phyloP scores from a whole-genome alignment of 148 eudicot genomes.

The Vaccinium corymbosum region DNA sequence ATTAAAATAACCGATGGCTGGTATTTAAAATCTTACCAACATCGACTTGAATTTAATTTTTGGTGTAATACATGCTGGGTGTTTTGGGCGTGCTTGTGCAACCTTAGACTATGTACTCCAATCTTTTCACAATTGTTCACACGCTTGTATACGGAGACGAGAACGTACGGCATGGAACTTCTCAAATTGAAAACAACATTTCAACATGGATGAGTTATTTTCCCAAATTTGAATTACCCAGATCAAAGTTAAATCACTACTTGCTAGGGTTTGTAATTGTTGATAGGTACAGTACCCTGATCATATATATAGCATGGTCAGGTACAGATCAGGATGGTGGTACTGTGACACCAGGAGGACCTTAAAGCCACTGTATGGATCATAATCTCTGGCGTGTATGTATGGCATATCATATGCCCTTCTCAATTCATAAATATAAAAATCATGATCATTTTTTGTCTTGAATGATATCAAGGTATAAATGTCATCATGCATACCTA shows the following conservation, averaged over 20 bases:
- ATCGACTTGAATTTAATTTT: neutral
- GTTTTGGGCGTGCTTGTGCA: neutral
- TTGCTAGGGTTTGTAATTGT: neutral
- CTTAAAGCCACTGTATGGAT: neutral
- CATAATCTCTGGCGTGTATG: neutral
- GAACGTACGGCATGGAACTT: neutral
- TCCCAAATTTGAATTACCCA: neutral
- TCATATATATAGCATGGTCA: neutral
- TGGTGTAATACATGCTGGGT: neutral
- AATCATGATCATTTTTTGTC: slow-evolving; percentile 14
- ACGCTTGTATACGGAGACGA: too few species aligned
- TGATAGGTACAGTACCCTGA: slow-evolving; percentile 12
- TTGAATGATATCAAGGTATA: slow-evolving; percentile 13
- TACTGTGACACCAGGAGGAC: neutral
- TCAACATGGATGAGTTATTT: neutral
- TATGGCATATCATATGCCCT: neutral
- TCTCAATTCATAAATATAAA: slow-evolving; percentile 3
- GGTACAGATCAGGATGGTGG: neutral
- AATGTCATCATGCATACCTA: slow-evolving; percentile 8
- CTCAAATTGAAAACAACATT: neutral
- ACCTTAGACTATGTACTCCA: neutral
- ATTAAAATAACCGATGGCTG: neutral
- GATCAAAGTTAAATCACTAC: neutral
- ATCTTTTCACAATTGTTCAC: too few species aligned
- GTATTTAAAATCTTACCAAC: too few species aligned